phyloP scores from a whole-genome alignment of 2,329 filamentous ascomycete genomes.

The Botrytis tulipae region DNA sequence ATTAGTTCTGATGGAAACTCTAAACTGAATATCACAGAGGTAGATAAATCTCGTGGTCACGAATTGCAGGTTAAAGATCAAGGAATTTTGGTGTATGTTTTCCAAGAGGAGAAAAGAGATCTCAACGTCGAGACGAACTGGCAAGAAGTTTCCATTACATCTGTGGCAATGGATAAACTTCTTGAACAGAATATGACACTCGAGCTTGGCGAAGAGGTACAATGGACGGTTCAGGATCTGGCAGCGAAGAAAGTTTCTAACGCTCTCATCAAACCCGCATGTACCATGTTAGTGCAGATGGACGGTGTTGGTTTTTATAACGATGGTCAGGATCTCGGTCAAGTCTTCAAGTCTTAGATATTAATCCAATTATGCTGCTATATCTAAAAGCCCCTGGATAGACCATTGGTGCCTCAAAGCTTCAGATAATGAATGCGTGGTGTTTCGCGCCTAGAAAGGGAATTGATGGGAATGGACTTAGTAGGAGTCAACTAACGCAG shows the following conservation, averaged over 20 bases:
- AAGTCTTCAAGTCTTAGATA: not conserved
- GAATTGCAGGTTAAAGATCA: conserved; percentile 5
- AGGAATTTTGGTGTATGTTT: conserved; percentile 16
- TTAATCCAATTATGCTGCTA: not conserved
- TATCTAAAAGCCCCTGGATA: not conserved
- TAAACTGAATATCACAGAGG: conserved; percentile 24
- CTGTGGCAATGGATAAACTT: conserved; percentile 18
- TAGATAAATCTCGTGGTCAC: conserved; percentile 20
- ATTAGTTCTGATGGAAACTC: conserved; percentile 20
- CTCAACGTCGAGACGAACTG: conserved; percentile 19
- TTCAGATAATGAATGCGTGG: not conserved
- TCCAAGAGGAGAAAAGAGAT: conserved; percentile 11
- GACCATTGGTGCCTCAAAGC: not conserved
- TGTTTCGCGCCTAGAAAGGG: not conserved
- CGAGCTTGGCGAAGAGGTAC: conserved; percentile 30
- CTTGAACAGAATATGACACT: conserved; percentile 27
- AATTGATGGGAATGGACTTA: not conserved
- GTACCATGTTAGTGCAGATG: conserved; percentile 29
- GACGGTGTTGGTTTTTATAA: conserved; percentile 34
- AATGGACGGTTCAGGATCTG: conserved; percentile 24
- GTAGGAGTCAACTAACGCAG: not conserved
- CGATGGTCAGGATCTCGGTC: conserved; percentile 23
- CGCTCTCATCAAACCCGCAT: conserved; percentile 24
- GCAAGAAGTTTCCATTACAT: conserved; percentile 30
- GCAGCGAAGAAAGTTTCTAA: conserved; percentile 15